Base-by-base conservation (phyloP, 345 rosid genomes). In the Ceriops tagal region DNA sequence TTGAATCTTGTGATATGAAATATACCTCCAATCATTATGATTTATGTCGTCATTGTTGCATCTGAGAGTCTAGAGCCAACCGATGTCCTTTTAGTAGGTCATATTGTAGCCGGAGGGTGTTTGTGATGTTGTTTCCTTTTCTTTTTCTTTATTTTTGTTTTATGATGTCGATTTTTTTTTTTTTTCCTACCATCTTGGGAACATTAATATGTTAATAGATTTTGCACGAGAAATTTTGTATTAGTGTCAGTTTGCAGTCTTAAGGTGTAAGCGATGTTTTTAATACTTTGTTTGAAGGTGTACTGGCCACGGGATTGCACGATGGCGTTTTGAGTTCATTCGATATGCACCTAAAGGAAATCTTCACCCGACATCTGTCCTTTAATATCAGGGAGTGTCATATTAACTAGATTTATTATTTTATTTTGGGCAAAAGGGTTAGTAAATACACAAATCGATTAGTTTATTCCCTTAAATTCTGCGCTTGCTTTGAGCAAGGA, bases 71-170 rank as follows among this genome's bases (percentile, higher is more conserved):
- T 26, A 52, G 39, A 68, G 73, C 79, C 75, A 65, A 61, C 66
- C 73, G 1, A 27, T 61, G 67, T 75, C 19, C 19, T 43, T 62
- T 53, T 68, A 73, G 57, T 76, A 79, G 70, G 67, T 67, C 71
- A 3, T 80, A 66, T 71, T 73, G 81, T 79, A 79, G 80, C 69
- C 57, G 81, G 83, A 77, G 80, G 15, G 79, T 74, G 83, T 64
- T 72, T 79, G 86, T 80, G 80, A 55, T 79, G 77, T 55, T 70
- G 71, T 61, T 15, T 18, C 43, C 34, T 31, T 21, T 26, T 37
- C 20, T 34, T n/a, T 67, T 75, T 63, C 52, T 21, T 62, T 69
- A 32, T 27, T 58, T 49, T 62, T 27, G 65, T 58, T 72, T 69
- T 51, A 27, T 58, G 63, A 69, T 73, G 65, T 67, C 57, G 73